phyloP scores from a whole-genome alignment of 1,284 basidiomycete species.

The Leccinum solheimii region DNA sequence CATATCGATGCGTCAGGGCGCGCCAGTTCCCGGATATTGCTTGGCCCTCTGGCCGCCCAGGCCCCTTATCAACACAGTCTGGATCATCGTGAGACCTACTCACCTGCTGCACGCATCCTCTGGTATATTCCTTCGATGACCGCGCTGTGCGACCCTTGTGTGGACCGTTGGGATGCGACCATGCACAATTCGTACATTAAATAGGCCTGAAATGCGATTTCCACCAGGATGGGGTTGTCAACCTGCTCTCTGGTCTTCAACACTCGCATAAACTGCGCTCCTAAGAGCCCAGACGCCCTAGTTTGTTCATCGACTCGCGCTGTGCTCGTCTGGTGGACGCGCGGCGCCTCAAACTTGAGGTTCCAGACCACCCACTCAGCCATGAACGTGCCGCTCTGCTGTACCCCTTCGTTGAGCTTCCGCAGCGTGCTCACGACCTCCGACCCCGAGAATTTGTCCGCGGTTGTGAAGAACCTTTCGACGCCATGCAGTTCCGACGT shows the following conservation, averaged over 20 bases:
- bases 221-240: constrained; percentile 16
- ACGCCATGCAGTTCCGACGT: constrained; percentile 19
- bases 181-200: constrained; percentile 12
- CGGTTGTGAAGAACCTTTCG: constrained; percentile 19
- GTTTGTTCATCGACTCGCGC: constrained; percentile 5
- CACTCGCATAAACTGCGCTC: constrained; percentile 10
- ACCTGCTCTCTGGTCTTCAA: constrained; percentile 13
- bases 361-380: constrained; percentile 14
- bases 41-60: constrained; percentile 15
- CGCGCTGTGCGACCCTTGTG: constrained; percentile 11
- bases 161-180: constrained; percentile 17
- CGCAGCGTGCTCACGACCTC: constrained; percentile 18
- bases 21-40: constrained; percentile 25
- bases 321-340: background rate
- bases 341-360: background rate
- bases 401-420: constrained; percentile 21
- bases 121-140: constrained; percentile 22
- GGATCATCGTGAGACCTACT: background rate
- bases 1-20: constrained; percentile 16
- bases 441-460: constrained; percentile 19
- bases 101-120: constrained; percentile 18
- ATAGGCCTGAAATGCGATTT: constrained; percentile 24
- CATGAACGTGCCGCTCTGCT: constrained; percentile 16
- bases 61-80: background rate
- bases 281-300: constrained; percentile 9